Conservation (phyloP, 192 early-diverging fungal species). For the Anaeromyces robustus region DNA sequence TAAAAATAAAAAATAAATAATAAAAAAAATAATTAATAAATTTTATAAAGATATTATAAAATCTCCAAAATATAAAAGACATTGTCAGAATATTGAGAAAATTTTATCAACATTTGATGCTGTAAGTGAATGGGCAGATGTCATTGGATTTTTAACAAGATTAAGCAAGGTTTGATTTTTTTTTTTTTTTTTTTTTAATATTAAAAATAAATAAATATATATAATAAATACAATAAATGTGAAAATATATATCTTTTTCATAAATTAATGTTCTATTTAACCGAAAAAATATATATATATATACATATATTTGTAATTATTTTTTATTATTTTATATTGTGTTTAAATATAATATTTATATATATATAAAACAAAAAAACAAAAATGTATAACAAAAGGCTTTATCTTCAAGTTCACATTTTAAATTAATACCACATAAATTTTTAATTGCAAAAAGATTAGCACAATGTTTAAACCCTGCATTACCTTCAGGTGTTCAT, state of each 20-base stretch:
- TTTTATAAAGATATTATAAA: constrained; percentile 17
- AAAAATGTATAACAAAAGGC: constrained; percentile 20
- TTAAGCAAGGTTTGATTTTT: constrained; percentile 44
- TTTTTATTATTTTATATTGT: too few species aligned
- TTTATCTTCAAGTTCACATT: constrained; percentile 62
- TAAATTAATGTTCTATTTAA: too few species aligned
- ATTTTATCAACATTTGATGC: constrained; percentile 84
- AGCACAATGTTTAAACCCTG: constrained; percentile 89
- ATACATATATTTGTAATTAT: too few species aligned
- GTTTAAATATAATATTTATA: too few species aligned
- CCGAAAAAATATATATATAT: too few species aligned
- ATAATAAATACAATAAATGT: too few species aligned
- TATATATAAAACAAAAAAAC: neutral
- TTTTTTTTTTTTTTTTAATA: too few species aligned
- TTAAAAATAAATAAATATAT: too few species aligned
- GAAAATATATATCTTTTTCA: too few species aligned
- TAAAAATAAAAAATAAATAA: too few species aligned
- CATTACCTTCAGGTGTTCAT: constrained; percentile 85
- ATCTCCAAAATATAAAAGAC: constrained; percentile 72
- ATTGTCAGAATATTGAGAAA: constrained; percentile 63
- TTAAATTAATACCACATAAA: constrained; percentile 63
- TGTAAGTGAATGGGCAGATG: constrained; percentile 89
- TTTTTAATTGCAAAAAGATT: constrained; percentile 74
- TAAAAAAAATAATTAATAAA: too few species aligned
- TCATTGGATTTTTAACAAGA: constrained; percentile 74